Evolutionary conservation across 2,329 filamentous ascomycete species (phyloP), one percentile per base, ranked within the genome.

Genomic region (Sarocladium brachiariae): DNA sequence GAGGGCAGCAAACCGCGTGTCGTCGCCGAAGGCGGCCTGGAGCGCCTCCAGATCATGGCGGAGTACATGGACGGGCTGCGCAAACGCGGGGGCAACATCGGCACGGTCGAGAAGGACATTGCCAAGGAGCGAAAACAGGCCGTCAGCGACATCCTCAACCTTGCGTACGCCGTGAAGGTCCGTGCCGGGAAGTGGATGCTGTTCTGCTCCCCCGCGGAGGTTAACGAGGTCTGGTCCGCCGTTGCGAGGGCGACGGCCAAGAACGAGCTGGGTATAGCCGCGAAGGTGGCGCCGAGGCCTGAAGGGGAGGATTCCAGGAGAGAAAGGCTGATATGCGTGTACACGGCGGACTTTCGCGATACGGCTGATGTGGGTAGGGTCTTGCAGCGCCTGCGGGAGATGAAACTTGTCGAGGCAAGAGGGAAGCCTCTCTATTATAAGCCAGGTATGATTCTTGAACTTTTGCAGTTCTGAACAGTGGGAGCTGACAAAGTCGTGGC

Each of bases 171-270:
- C 16, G 75, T 73, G 13, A 73, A 75, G 21, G 75, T 87, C 11
- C 73, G 78, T 1, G 71, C 73, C 35, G 88, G 88, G 50, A 93
- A 86, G 80, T 91, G 87, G 87, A 86, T 91, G 82, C 62, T 92
- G 1, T 90, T 89, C 56, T 78, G 77, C 11, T 59, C 67, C 0
- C 61, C 70, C 0, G 61, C 67, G 7, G 70, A 80, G 25, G 75
- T 89, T 14, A 75, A 86, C 55, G 71, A 73, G 2, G 67, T 79
- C 5, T 92, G 89, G 90, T 72, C 68, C 5, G 69, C 73, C 8
- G 73, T 95, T 9, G 86, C 83, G 4, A 75, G 74, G 49, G 86
- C 80, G 2, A 87, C 87, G 0, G 77, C 79, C 11, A 76, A 80
- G 25, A 83, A 85, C 53, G 76, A 86, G 55, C 75, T 95, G 2